Conservation (phyloP, 805 yeast species). For the Lipomyces mesembrius region DNA sequence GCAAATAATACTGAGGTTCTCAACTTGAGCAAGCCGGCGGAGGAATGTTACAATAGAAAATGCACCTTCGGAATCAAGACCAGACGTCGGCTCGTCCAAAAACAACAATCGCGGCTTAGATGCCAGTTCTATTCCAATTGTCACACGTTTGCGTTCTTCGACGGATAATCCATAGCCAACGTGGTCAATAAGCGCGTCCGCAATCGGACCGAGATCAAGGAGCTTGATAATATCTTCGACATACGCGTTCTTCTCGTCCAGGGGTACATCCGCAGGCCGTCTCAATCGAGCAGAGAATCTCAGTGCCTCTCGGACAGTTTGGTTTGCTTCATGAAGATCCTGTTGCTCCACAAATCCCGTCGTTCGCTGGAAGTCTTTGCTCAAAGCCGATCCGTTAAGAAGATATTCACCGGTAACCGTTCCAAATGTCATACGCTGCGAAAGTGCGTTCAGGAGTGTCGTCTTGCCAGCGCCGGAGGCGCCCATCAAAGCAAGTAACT, state of each 20-base stretch:
- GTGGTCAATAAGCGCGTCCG: constrained; percentile 74
- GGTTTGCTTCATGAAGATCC: constrained; percentile 66
- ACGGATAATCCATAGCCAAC: constrained; percentile 71
- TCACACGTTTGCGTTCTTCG: constrained; percentile 63
- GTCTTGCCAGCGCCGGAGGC: constrained; percentile 82
- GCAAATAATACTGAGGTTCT: constrained; percentile 66
- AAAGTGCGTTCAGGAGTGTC: constrained; percentile 69
- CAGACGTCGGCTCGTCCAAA: constrained; percentile 71
- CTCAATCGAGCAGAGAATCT: constrained; percentile 68
- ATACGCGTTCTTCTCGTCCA: constrained; percentile 62
- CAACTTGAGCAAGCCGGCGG: constrained; percentile 60
- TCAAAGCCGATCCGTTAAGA: constrained; percentile 66
- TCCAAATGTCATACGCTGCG: constrained; percentile 71
- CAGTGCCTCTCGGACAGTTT: constrained; percentile 74
- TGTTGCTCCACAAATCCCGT: constrained; percentile 80
- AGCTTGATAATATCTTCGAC: constrained; percentile 67
- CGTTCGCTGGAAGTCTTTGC: constrained; percentile 63
- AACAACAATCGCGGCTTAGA: constrained; percentile 66
- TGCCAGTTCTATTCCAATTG: constrained; percentile 68
- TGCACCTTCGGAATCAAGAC: constrained; percentile 70
- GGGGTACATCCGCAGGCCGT: constrained; percentile 59
- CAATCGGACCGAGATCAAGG: constrained; percentile 65
- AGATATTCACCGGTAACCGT: constrained; percentile 68
- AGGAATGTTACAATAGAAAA: constrained; percentile 66
- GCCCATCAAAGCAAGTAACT: constrained; percentile 69